phyloP scores from a whole-genome alignment of 139 green algal genomes.

The Volvox reticuliferus region DNA sequence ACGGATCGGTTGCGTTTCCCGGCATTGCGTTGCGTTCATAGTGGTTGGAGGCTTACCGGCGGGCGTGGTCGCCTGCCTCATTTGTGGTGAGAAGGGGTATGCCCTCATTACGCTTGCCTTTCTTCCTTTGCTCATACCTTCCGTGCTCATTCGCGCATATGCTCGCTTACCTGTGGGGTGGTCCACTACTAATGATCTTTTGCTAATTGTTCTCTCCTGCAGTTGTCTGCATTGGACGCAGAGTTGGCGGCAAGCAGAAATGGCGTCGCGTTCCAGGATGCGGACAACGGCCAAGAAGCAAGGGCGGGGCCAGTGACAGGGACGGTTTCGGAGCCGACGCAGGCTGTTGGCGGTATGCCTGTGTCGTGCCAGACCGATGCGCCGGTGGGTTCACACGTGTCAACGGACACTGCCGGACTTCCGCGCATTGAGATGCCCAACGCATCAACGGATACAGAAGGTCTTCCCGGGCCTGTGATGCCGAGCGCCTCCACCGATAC shows the following conservation, averaged over 20 bases:
- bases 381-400: neutral
- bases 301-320: neutral
- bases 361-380: neutral
- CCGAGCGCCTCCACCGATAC: neutral
- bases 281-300: neutral
- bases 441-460: neutral
- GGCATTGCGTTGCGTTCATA: too few relatives aligned
- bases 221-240: neutral
- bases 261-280: neutral
- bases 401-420: constrained; percentile 9
- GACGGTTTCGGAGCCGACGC: neutral
- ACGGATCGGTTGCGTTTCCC: too few relatives aligned
- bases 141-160: neutral
- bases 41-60: too few relatives aligned
- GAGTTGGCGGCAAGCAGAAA: neutral
- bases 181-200: neutral
- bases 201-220: neutral
- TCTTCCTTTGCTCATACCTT: neutral
- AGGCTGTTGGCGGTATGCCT: neutral
- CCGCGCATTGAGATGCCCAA: neutral
- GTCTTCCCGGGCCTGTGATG: neutral
- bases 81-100: neutral
- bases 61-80: neutral
- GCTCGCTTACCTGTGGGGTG: neutral
- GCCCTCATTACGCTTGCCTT: neutral